Base-by-base conservation (phyloP, 768 basidiomycete species). In the Mycena amicta region DNA sequence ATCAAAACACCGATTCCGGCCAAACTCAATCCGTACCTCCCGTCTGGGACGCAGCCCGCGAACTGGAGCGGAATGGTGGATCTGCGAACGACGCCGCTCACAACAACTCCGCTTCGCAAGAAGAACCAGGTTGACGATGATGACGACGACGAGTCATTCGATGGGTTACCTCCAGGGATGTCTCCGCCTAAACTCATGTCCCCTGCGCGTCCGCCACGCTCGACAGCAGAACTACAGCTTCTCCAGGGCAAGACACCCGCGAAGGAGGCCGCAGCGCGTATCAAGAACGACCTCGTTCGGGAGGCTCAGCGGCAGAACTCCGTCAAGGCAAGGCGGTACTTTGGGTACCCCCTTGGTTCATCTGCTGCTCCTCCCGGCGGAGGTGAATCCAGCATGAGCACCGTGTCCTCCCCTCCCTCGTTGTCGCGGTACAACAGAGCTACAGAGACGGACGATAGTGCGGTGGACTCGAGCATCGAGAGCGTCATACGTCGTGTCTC, bases 1-100 rank as follows among this genome's bases (percentile, higher is more conserved):
- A 72, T 75, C 18, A 84, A 85, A 69, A 85, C 88, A 0, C 87
- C 87, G 3, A 70, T 81, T 11, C 71, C 79, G 20, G 85, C 83
- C 60, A 72, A 73, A 28, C 73, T 77, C 13, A 89, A 89, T 56
- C 85, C 87, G 1, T 86, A 88, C 67, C 77, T 90, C 5, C 80
- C 86, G 0, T 68, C 78, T 3, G 77, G 81, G 49, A 72, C 74
- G 2, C 69, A 79, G 5, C 80, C 86, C 2, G 71, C 74, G 11
- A 72, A 85, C 16, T 92, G 90, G 89, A 82, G 82, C 65, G 90
- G 90, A 11, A 72, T 93, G 30, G 87, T 92, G 30, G 84, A 95
- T 71, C 80, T 92, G 3, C 78, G 80, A 18, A 83, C 84, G 57
- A 80, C 85, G 5, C 76, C 78, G 27, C 72, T 82, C 18, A 66